phyloP scores from a whole-genome alignment of 2,329 filamentous ascomycete genomes.

The Cordyceps farinosa region DNA sequence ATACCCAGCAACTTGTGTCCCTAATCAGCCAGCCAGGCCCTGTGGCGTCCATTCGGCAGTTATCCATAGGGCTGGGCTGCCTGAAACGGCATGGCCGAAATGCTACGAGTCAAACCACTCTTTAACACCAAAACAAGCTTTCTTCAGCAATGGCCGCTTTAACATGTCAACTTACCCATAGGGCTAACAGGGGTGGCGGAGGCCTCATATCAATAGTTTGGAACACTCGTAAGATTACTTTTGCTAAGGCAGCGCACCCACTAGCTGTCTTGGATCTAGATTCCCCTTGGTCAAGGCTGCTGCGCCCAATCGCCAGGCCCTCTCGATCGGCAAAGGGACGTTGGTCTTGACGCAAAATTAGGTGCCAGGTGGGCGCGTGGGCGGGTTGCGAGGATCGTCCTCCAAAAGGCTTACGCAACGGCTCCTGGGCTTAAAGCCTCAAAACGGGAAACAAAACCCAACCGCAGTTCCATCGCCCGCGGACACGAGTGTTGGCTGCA shows the following conservation, averaged over 20 bases:
- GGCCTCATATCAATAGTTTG: not conserved
- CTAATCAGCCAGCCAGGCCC: not conserved
- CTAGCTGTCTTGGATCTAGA: constrained; percentile 5
- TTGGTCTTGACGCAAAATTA: not conserved
- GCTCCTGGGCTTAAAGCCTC: not conserved
- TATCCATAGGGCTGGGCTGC: not conserved
- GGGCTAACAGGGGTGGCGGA: too few species aligned
- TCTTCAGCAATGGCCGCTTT: constrained; percentile 1
- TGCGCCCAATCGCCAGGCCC: not conserved
- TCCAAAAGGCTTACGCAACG: not conserved
- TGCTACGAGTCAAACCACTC: not conserved
- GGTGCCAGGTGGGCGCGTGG: not conserved
- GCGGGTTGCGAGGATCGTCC: not conserved
- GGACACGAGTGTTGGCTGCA: not conserved
- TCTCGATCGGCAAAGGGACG: not conserved
- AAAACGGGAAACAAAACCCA: not conserved
- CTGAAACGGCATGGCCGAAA: not conserved
- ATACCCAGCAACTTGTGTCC: not conserved
- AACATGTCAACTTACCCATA: not conserved
- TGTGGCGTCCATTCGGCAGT: not conserved
- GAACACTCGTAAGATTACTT: not conserved
- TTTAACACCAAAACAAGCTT: not conserved
- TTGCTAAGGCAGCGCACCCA: not conserved
- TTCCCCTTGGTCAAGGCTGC: not conserved
- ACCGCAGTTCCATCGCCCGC: not conserved